Evolutionary conservation across 129 eudicot species (phyloP).

Genomic region (Solidago caesia): DNA sequence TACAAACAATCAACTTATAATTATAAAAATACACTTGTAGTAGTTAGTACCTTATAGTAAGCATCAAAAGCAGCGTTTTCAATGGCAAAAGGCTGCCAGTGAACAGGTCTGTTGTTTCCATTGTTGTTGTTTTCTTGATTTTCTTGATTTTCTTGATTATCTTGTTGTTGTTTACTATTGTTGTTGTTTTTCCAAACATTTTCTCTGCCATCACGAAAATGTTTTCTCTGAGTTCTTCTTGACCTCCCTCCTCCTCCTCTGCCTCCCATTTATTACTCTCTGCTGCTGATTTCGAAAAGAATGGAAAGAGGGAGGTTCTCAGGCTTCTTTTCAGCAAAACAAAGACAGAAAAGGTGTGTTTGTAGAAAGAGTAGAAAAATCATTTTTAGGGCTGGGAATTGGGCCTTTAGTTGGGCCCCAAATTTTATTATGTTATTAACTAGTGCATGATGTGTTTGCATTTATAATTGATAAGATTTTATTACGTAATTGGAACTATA

Average conservation of each 20-base stretch:
- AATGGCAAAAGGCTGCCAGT: slow-evolving; percentile 75
- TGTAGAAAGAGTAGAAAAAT: too few species aligned
- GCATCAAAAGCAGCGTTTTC: slow-evolving; percentile 71
- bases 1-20: not conserved
- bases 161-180: slow-evolving; percentile 40
- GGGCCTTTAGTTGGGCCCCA: too few species aligned
- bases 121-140: slow-evolving; percentile 11
- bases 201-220: slow-evolving; percentile 77
- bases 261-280: slow-evolving; percentile 54
- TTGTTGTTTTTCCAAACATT: slow-evolving; percentile 80
- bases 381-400: too few species aligned
- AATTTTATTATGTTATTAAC: too few species aligned
- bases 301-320: too few species aligned
- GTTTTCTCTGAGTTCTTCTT: slow-evolving; percentile 91
- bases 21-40: not conserved
- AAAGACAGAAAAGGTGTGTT: too few species aligned
- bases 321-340: too few species aligned
- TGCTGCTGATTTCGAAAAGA: too few species aligned
- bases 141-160: slow-evolving; percentile 13
- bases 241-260: slow-evolving; percentile 94
- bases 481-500: too few species aligned
- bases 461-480: too few species aligned
- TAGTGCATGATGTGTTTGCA: too few species aligned
- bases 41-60: slow-evolving; percentile 63
- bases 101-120: slow-evolving; percentile 14